Evolutionary conservation across 2,329 filamentous ascomycete genomes (phyloP), one percentile per base, ranked within the genome.

Genomic region (Ophiostoma montium): DNA sequence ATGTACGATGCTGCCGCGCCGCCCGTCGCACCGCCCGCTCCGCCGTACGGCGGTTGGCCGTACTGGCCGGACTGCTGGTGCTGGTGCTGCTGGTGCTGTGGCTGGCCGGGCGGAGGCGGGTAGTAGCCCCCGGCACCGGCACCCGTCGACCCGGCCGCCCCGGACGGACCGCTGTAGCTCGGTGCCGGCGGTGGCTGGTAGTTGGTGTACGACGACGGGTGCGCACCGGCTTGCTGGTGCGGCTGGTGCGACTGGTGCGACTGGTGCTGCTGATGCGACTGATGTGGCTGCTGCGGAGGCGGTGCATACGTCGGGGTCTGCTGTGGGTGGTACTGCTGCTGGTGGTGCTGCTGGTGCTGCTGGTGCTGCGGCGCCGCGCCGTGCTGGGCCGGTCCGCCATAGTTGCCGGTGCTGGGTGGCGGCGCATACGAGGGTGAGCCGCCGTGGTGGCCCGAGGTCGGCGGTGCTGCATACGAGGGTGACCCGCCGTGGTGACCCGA

Each of bases 121-220:
- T 45, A 52, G 35, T 53, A 53, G 35, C 43, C 45, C 2, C 47
- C 39, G 4, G 52, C 39, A 18, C 60, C 55, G 33, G 56, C 55
- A 6, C 57, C 58, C 35, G 60, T 58, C 4, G 21, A 36, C 38
- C 50, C 36, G 3, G 60, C 56, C 46, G 60, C 57, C 12, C 55
- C 59, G 13, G 38, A 32, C 10, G 45, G 39, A 10, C 31, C 33
- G 2, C 41, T 42, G 41, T 53, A 52, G 8, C 35, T 38, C 11
- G 45, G 42, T 6, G 42, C 47, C 23, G 38, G 27, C 19, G 52
- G 50, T 3, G 49, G 38, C 13, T 47, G 49, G 21, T 36, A 21
- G n/a, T 32, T 46, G 2, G 49, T 42, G 3, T 53, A 53, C 2
- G 46, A 35, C 3, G 52, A 31, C 12, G 33, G 32, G 23, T 50